A percentile compares a stretch with the other conserved stretches of the same genome.
Evolutionary conservation across 805 yeast species (phyloP).

Genomic region (Lipomyces spencermartinsiae): DNA sequence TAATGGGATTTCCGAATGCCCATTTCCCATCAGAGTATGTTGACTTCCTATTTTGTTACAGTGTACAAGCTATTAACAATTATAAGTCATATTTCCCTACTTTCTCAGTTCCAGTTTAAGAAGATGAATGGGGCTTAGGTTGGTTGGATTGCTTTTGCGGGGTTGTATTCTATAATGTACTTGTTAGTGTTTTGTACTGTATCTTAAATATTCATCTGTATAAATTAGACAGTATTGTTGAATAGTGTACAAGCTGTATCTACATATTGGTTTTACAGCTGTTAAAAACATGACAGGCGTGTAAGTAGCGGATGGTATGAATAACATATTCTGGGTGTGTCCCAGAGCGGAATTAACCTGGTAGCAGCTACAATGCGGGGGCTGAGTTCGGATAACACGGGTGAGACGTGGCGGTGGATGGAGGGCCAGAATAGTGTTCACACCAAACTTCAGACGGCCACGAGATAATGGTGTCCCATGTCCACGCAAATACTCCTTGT

Average conservation of each 20-base stretch:
- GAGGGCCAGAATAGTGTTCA: background rate
- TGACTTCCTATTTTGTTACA: background rate
- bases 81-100: constrained; percentile 32
- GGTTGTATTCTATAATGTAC: background rate
- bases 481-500: background rate
- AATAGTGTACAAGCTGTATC: background rate
- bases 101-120: constrained; percentile 35
- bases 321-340: no score
- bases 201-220: background rate
- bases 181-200: constrained; percentile 7
- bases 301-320: no score
- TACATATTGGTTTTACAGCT: background rate
- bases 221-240: background rate
- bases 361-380: background rate
- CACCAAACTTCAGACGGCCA: background rate
- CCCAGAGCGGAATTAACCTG: background rate
- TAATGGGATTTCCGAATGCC: constrained; percentile 92
- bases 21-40: constrained; percentile 65
- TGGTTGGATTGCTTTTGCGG: background rate
- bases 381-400: background rate
- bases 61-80: background rate
- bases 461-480: background rate
- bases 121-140: constrained; percentile 10
- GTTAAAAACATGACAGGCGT: background rate
- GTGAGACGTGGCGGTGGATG: background rate